Base-by-base conservation (phyloP, 1,284 basidiomycete species). In the Pyrrhoderma lamaoense region DNA sequence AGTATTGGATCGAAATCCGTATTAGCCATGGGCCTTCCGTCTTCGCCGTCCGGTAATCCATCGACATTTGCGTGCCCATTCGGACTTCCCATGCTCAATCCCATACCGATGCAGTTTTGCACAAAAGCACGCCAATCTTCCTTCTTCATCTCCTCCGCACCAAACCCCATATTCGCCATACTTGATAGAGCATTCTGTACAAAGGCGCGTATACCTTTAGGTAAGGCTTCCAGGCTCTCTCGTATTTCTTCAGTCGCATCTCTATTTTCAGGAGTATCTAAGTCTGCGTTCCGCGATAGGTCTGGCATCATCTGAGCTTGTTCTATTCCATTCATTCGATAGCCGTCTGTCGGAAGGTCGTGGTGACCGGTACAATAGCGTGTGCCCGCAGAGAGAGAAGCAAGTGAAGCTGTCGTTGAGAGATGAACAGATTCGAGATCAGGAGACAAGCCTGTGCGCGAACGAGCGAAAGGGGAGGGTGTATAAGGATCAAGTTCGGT, bases 91-190 rank as follows among this genome's bases (percentile, higher is more conserved):
- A 69, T 57, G 49, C 60, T 60, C 43, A 62, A 61, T 23, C 66
- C 62, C 22, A 77, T 76, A 19, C 77, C 71, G 58, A 80, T 73
- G 63, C 83, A 79, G 63, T 80, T 80, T 60, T 84, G 82, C 31
- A 82, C 82, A 60, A 83, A 76, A 51, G 79, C 73, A 61, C 82
- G 80, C 75, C 85, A 79, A 31, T 77, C 72, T 65, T 76, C 73
- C 45, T 60, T 46, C 52, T 58, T 61, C 22, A 35, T 38, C 36
- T 56, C 54, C 8, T 56, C 47, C 22, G 45, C 23, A 16, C 45
- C 39, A 18, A 45, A 4, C 2, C 31, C 45, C 3, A 51, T 25
- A 14, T 47, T 47, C 21, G 51, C 40, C 47, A 54, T 45, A 19
- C 43, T 38, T 34, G 46, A 42, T 4, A 49, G 35, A 8, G 51